phyloP scores from a whole-genome alignment of 78 protist genomes.

The Reticulomyxa filosa region DNA sequence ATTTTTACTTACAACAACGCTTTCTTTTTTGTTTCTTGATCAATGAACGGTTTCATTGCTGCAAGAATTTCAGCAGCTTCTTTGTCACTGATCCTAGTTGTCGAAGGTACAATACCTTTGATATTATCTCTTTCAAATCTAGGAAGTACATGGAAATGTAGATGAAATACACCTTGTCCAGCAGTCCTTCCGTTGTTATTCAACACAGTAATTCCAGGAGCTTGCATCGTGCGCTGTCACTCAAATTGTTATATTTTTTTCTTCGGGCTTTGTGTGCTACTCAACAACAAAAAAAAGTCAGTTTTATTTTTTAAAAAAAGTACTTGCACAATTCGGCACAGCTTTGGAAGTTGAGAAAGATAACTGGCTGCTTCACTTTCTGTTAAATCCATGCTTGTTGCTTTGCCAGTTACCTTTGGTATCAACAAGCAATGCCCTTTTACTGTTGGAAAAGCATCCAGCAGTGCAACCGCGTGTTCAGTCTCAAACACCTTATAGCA shows the following conservation, averaged over 20 bases:
- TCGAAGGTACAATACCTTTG: no score
- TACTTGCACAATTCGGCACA: background rate
- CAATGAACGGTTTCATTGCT: no score
- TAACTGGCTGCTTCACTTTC: background rate
- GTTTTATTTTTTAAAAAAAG: no score
- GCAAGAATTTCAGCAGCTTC: no score
- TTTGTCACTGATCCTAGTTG: no score
- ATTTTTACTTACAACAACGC: no score
- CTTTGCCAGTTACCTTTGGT: constrained; percentile 6
- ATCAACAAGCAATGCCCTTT: constrained; percentile 14
- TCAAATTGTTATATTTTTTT: no score
- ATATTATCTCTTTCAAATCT: background rate
- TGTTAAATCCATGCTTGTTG: background rate
- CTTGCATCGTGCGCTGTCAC: no score
- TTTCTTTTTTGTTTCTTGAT: no score
- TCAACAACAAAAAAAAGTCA: no score
- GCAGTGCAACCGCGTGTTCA: constrained; percentile 7
- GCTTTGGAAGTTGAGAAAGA: background rate
- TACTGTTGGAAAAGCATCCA: constrained; percentile 18
- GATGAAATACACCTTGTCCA: constrained; percentile 9
- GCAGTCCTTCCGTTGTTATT: background rate
- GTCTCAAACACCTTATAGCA: constrained; percentile 13
- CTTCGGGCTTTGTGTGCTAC: no score
- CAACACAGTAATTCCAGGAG: no score
- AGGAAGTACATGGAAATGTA: constrained; percentile 5